Base-by-base conservation (phyloP, 208 protist genomes). In the Porcisia hertigi region DNA sequence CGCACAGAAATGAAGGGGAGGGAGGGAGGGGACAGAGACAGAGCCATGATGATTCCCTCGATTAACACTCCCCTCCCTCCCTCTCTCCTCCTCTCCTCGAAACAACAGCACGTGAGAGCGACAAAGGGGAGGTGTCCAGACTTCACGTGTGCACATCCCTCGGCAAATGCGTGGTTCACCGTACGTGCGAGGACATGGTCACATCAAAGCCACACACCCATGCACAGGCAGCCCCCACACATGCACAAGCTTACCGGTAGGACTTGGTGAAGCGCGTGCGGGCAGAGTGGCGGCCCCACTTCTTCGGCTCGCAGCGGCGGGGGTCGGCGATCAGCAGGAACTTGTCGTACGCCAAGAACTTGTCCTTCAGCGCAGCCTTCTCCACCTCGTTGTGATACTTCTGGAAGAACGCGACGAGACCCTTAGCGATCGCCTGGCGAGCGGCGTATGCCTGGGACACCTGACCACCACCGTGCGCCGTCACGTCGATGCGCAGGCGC, bases 301-400 rank as follows among this genome's bases (percentile, higher is more conserved):
- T 99, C 99, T 99, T 99, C 75, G 99, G 96, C 93, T 99, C 99
- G 90, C 96, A 98, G 86, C 99, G 96, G 89, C 99, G 97, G 77
- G 99, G 98, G 87, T 99, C 99, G 73, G 99, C 98, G 86, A 99
- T 99, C 55, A 99, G 93, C 30, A 99, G 93, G 71, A 96, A 98
- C 78, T 99, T 96, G 93, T 99, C 99, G 86, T 98, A 99, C 30
- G 77, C 71, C 5, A 99, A 54, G 75, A 99, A 94, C 63, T 92
- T 91, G 74, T 99, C 95, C 94, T 99, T 99, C 85, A 99, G 96
- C 77, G 99, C 98, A 60, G 96, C 89, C 96, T 99, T 99, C 77
- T 97, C 94, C 57, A 93, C 82, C 85, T 97, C 87, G 81, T 87
- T 96, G 83, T 85, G 91, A 97, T 93, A 99, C 94, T 99, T 99